Conservation (phyloP, 768 basidiomycete genomes). For the Boletus pseudo-olivaceus region DNA sequence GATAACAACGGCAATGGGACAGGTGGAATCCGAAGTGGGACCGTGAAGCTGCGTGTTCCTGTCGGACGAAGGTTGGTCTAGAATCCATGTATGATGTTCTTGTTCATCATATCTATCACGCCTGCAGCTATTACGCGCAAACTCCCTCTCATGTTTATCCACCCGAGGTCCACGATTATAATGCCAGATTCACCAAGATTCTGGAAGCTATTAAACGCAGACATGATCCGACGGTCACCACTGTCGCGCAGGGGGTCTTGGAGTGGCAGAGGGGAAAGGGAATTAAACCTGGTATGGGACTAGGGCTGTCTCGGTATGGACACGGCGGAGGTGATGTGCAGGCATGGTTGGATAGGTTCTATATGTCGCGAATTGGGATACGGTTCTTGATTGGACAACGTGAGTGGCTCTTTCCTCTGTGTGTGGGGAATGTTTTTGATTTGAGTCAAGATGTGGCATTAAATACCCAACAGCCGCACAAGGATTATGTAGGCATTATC, state of each 20-base stretch:
- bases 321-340: constrained; percentile 86
- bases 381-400: constrained; percentile 97
- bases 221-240: constrained; percentile 97
- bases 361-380: constrained; percentile 93
- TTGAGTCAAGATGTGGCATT: constrained; percentile 78
- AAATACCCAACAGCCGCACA: constrained; percentile 86
- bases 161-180: constrained; percentile 92
- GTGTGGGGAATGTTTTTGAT: not conserved
- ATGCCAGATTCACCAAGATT: constrained; percentile 82
- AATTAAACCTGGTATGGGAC: constrained; percentile 27
- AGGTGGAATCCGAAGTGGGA: constrained; percentile 46
- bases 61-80: constrained; percentile 69
- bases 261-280: constrained; percentile 82
- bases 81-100: not conserved
- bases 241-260: constrained; percentile 92
- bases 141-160: constrained; percentile 73
- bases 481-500: constrained; percentile 95
- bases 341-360: constrained; percentile 95
- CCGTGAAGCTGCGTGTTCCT: constrained; percentile 71
- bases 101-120: not conserved
- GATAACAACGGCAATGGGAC: constrained; percentile 30
- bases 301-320: constrained; percentile 35
- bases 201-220: constrained; percentile 88
- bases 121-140: constrained; percentile 78
- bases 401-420: constrained; percentile 35